These are phyloP conservation scores for Lenzites betulinus DNA, from an alignment of 768 basidiomycete species.

Conservation along the genomic window DNA sequence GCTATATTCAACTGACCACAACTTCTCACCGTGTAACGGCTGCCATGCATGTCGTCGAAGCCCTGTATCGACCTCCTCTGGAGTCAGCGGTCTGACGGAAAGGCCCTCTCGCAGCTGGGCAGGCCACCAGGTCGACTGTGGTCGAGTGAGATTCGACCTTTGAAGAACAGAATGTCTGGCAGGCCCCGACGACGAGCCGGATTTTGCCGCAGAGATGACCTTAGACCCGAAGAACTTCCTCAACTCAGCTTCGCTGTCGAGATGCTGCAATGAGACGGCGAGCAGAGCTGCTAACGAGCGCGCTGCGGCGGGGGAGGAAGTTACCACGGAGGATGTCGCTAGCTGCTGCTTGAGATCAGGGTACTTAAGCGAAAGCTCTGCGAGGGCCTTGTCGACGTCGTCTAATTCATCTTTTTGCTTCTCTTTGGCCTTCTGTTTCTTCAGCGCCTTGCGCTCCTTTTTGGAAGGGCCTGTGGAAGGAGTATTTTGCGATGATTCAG, in stretches of 20 bases:
- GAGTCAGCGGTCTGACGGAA: conserved; percentile 56
- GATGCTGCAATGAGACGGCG: conserved; percentile 74
- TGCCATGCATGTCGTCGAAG: conserved; percentile 37
- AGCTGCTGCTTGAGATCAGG: conserved; percentile 50
- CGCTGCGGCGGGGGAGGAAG: conserved; percentile 29
- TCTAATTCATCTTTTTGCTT: conserved; percentile 58
- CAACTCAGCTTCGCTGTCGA: conserved; percentile 90
- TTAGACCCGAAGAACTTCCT: conserved; percentile 92
- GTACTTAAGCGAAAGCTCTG: conserved; percentile 81
- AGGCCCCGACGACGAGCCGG: conserved; percentile 30
- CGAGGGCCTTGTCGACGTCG: conserved; percentile 83
- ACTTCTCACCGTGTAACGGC: conserved; percentile 62
- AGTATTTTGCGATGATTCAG: neutral
- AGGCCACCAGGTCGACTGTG: conserved; percentile 75
- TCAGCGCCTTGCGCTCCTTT: conserved; percentile 55
- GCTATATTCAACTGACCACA: conserved; percentile 90
- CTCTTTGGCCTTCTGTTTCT: conserved; percentile 66
- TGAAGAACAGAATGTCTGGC: conserved; percentile 45
- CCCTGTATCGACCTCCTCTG: conserved; percentile 54
- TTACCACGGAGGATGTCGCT: conserved; percentile 24
- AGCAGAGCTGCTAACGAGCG: conserved; percentile 54
- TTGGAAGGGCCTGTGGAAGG: conserved; percentile 26
- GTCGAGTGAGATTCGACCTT: conserved; percentile 76
- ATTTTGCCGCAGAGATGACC: conserved; percentile 70
- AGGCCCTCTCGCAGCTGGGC: conserved; percentile 72